These are phyloP conservation scores for Apophysomyces variabilis DNA, from an alignment of 371 early-diverging fungal genomes.

Conservation along the genomic window DNA sequence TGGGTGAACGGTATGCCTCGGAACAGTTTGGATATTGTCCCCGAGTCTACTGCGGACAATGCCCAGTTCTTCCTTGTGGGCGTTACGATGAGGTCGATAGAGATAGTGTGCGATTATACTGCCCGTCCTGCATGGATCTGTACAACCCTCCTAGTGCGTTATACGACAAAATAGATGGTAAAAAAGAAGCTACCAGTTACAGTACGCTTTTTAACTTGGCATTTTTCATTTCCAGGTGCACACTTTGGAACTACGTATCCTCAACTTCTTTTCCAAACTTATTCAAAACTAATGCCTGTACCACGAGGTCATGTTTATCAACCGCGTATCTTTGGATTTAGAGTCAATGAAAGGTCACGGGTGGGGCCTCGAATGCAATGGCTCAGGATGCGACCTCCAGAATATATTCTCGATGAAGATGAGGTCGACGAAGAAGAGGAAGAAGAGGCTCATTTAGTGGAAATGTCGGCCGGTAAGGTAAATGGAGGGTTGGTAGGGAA, in stretches of 20 bases:
- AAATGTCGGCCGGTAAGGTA: slow-evolving; percentile 12
- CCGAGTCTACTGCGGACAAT: slow-evolving; percentile 76
- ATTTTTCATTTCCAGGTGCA: slow-evolving; percentile 61
- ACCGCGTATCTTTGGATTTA: slow-evolving; percentile 85
- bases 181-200: neutral
- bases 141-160: slow-evolving; percentile 83
- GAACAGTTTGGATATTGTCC: slow-evolving; percentile 88
- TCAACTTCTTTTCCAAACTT: slow-evolving; percentile 88
- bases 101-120: slow-evolving; percentile 75
- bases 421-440: slow-evolving; percentile 11
- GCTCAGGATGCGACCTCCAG: slow-evolving; percentile 64
- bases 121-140: slow-evolving; percentile 86
- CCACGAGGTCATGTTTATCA: slow-evolving; percentile 24
- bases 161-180: slow-evolving; percentile 84
- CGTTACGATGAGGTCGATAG: slow-evolving; percentile 70
- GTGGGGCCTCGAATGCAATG: slow-evolving; percentile 80
- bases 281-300: slow-evolving; percentile 65
- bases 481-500: slow-evolving; percentile 21
- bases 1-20: slow-evolving; percentile 78
- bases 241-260: slow-evolving; percentile 96
- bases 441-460: slow-evolving; percentile 7
- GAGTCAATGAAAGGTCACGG: slow-evolving; percentile 59
- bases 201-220: neutral
- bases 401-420: neutral
- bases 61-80: slow-evolving; percentile 84